Evolutionary conservation across 1,284 basidiomycete genomes (phyloP), one percentile per base, ranked within the genome.

Genomic region (Chalciporus sp.): DNA sequence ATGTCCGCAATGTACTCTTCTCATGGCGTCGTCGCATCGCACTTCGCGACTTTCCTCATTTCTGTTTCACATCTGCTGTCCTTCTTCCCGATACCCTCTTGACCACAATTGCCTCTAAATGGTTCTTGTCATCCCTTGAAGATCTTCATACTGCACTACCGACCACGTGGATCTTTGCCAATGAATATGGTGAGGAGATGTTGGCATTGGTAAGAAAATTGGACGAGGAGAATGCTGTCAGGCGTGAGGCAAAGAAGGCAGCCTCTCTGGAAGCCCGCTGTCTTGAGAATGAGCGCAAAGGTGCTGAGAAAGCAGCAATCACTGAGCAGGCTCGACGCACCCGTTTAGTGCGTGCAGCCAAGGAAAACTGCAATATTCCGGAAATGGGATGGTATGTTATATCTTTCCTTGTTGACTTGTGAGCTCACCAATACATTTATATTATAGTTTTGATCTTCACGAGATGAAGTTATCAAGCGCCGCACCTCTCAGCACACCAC

Each of bases 81-180:
- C 8, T 56, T 11, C 56, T 58, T 17, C 49, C 54, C 26, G 56
- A 58, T 6, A 2, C 39, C 2, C 12, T 37, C 7, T 47, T 53
- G 35, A 56, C 46, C 29, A 53, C 42, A 7, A 53, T 56, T 1
- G 23, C 46, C 28, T 55, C 45, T 9, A 51, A 52, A 14, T 16
- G 10, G 17, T 27, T 4, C 20, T 3, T 57, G 3, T 33, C 35
- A n/a, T 14, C 19, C 1, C 2, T 55, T 0, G 23, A 50, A 0
- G 48, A 57, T 39, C 46, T 57, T 27, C 41, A 19, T 42, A 7
- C 16, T 0, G 7, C 4, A 0, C 42, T 49, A 10, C n/a, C 29
- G 6, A 29, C 47, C 5, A 42, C 31, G 10, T 55, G 53, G 53
- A 35, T 31, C 1, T 52, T 55, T 2, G n/a, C 43, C 3, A 19